Percentiles rank a stretch among this genome's conserved stretches.
These are phyloP conservation scores for Geotrichum klebahnii DNA, from an alignment of 1,139 yeast species.

Conservation along the genomic window DNA sequence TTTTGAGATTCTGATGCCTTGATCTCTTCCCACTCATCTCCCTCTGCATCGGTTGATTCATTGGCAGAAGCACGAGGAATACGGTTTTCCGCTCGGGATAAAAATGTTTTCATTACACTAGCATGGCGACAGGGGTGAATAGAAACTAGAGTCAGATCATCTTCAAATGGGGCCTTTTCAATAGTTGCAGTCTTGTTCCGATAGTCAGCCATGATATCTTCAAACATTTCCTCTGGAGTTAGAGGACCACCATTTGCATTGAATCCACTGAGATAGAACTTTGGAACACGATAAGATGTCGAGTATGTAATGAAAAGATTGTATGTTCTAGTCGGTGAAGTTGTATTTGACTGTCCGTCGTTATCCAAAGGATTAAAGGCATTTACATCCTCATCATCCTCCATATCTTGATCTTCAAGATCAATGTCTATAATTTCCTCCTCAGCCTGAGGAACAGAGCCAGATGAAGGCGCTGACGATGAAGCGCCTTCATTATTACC, in stretches of 20 bases:
- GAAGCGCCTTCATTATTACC: conserved; percentile 5
- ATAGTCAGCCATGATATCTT: conserved; percentile 87
- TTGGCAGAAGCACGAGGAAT: conserved; percentile 38
- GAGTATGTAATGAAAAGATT: conserved; percentile 89
- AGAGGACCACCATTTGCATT: conserved; percentile 79
- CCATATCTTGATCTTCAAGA: conserved; percentile 34
- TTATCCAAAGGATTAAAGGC: conserved; percentile 26
- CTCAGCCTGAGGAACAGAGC: conserved; percentile 6
- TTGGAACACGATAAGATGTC: conserved; percentile 93
- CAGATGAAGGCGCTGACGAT: not conserved
- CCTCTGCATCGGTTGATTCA: conserved; percentile 24
- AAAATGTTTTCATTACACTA: conserved; percentile 82
- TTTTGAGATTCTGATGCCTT: conserved; percentile 35
- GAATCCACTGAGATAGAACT: conserved; percentile 86
- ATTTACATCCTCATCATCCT: conserved; percentile 31
- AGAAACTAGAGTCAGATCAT: conserved; percentile 75
- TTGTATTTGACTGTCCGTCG: conserved; percentile 25
- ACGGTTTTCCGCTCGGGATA: conserved; percentile 56
- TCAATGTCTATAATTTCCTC: conserved; percentile 36
- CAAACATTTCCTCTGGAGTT: conserved; percentile 86
- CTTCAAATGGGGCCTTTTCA: conserved; percentile 82
- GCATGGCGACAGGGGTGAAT: conserved; percentile 97
- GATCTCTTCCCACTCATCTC: conserved; percentile 42
- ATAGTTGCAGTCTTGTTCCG: conserved; percentile 95
- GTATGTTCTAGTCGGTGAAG: conserved; percentile 58